These are phyloP conservation scores for Hymenoscyphus albidus DNA, from an alignment of 2,329 filamentous ascomycete genomes.

Conservation along the genomic window DNA sequence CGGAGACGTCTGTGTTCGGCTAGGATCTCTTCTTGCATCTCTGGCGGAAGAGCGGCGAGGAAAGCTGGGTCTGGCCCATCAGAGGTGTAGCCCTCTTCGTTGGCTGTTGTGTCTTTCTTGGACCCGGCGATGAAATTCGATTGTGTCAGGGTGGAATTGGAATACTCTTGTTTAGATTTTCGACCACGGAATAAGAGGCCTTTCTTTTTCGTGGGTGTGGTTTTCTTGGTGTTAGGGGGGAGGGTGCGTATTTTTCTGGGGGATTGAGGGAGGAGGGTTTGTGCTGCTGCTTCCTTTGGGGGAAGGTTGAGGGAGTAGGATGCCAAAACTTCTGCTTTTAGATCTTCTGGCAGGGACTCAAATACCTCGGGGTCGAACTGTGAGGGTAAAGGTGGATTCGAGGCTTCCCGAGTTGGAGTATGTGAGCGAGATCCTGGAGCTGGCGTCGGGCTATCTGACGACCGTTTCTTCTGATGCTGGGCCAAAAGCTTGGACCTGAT, in stretches of 20 bases:
- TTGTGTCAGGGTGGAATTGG: constrained; percentile 62
- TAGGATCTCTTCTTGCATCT: constrained; percentile 73
- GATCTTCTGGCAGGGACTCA: constrained; percentile 75
- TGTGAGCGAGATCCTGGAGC: constrained; percentile 32
- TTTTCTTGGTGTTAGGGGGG: constrained; percentile 35
- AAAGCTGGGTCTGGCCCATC: constrained; percentile 53
- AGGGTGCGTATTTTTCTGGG: constrained; percentile 54
- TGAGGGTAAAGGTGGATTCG: constrained; percentile 49
- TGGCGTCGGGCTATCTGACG: constrained; percentile 32
- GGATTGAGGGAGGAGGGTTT: constrained; percentile 41
- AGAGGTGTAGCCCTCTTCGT: constrained; percentile 17
- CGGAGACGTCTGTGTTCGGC: constrained; percentile 64
- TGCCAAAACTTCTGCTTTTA: constrained; percentile 77
- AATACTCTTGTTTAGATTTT: constrained; percentile 43
- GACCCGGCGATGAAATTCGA: constrained; percentile 62
- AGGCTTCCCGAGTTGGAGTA: constrained; percentile 20
- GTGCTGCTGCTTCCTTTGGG: constrained; percentile 10
- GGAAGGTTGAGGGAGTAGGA: constrained; percentile 50
- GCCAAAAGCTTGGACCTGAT: constrained; percentile 73
- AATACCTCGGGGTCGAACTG: constrained; percentile 85
- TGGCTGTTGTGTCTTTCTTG: constrained; percentile 7
- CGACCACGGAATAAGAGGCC: constrained; percentile 35
- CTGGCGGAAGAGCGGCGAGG: constrained; percentile 76
- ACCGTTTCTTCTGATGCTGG: constrained; percentile 41
- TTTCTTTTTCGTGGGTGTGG: constrained; percentile 63